Evolutionary conservation across 768 basidiomycete species (phyloP).

Genomic region (Nevesoporus exiguus): DNA sequence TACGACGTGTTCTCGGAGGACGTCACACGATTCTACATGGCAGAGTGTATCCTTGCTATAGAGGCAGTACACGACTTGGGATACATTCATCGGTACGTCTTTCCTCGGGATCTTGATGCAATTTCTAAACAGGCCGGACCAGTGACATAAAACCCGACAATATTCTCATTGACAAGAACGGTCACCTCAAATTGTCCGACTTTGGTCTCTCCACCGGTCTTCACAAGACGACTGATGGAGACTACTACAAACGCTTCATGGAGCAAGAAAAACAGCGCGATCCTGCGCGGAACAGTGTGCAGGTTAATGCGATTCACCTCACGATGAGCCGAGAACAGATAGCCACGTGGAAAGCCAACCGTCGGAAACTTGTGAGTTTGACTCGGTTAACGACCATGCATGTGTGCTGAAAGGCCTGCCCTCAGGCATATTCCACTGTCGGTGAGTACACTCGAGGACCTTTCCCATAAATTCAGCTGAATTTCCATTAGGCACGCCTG

Average conservation of each 20-base stretch:
- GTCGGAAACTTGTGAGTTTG: conserved; percentile 78
- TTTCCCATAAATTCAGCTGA: not conserved
- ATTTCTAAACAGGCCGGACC: conserved; percentile 9
- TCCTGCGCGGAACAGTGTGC: conserved; percentile 86
- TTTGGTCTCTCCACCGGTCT: conserved; percentile 97
- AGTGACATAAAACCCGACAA: conserved; percentile 99
- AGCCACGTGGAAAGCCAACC: conserved; percentile 98
- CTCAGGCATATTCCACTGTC: conserved; percentile 89
- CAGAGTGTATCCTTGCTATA: conserved; percentile 95
- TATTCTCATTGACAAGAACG: conserved; percentile 94
- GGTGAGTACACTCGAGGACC: conserved; percentile 31
- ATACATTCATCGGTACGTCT: conserved; percentile 89
- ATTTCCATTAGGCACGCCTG: conserved; percentile 27
- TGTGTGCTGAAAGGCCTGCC: conserved; percentile 7
- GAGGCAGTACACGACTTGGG: conserved; percentile 98
- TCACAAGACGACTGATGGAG: conserved; percentile 93
- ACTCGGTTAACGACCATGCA: not conserved
- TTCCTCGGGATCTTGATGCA: not conserved
- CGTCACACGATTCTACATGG: conserved; percentile 98
- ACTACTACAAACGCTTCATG: conserved; percentile 88
- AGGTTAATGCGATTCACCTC: conserved; percentile 95
- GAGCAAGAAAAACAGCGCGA: conserved; percentile 69
- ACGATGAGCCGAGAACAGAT: conserved; percentile 97
- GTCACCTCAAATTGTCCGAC: conserved; percentile 96
- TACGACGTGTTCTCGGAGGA: conserved; percentile 99